Conservation (phyloP, 768 basidiomycete genomes). For the Albatrellus ellisii region DNA sequence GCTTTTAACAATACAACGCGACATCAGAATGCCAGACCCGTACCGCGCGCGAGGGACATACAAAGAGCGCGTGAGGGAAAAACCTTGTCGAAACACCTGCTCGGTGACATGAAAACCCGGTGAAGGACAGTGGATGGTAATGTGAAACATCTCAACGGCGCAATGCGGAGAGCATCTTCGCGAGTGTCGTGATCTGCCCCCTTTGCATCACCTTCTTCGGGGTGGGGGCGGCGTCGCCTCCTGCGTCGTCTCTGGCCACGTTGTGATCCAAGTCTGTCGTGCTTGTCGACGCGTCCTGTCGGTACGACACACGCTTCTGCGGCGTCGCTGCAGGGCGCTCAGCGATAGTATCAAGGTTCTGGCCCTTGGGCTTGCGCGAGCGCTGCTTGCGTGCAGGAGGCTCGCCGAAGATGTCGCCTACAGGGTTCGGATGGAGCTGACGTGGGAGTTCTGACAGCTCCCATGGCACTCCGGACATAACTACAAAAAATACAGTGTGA, state of each 20-base stretch:
- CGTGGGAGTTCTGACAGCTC: slow-evolving; percentile 58
- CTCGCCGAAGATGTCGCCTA: slow-evolving; percentile 45
- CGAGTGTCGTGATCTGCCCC: slow-evolving; percentile 80
- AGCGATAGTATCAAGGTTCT: slow-evolving; percentile 59
- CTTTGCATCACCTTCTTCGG: slow-evolving; percentile 78
- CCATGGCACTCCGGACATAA: slow-evolving; percentile 69
- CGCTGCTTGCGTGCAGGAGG: slow-evolving; percentile 48
- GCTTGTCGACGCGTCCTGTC: slow-evolving; percentile 56
- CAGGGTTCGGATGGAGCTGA: slow-evolving; percentile 45
- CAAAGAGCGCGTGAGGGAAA: slow-evolving; percentile 8
- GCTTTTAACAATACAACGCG: slow-evolving; percentile 12
- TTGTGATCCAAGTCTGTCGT: slow-evolving; percentile 58
- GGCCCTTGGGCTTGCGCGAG: slow-evolving; percentile 42
- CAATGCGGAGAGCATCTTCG: slow-evolving; percentile 83
- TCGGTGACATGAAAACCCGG: not conserved
- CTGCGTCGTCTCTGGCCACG: slow-evolving; percentile 6
- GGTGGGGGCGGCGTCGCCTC: slow-evolving; percentile 25
- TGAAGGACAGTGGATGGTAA: not conserved
- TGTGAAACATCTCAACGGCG: slow-evolving; percentile 30
- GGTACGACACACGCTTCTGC: slow-evolving; percentile 31
- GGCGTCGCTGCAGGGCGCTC: slow-evolving; percentile 40
- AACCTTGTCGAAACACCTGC: not conserved
- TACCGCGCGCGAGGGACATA: slow-evolving; percentile 6
- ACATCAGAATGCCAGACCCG: slow-evolving; percentile 2
- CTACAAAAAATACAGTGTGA: slow-evolving; percentile 24